Percentiles rank a stretch among this genome's conserved stretches.
Conservation (phyloP, 2,329 filamentous ascomycete genomes). For the Cadophora sp. region DNA sequence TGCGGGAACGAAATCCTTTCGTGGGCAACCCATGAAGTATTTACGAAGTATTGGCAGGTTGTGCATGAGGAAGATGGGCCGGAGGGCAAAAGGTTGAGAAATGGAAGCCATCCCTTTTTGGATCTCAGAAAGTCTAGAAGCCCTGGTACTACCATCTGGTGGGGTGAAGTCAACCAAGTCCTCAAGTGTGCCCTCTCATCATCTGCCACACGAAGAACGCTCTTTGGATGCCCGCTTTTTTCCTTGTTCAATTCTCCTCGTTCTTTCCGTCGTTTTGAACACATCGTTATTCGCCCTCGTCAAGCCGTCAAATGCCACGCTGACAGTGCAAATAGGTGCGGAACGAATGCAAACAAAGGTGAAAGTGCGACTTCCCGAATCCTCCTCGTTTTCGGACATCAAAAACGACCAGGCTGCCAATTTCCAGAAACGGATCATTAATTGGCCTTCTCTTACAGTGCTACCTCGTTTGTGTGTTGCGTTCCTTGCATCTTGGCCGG, state of each 20-base stretch:
- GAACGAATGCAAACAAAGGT: neutral
- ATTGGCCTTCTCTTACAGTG: neutral
- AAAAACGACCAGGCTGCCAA: slow-evolving; percentile 5
- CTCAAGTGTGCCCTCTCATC: slow-evolving; percentile 17
- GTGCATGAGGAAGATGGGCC: slow-evolving; percentile 13
- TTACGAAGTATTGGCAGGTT: slow-evolving; percentile 21
- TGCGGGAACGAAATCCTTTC: neutral
- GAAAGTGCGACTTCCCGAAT: slow-evolving; percentile 12
- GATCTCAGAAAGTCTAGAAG: slow-evolving; percentile 3
- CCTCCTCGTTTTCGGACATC: neutral
- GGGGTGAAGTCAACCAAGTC: slow-evolving; percentile 20
- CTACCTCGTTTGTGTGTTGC: neutral
- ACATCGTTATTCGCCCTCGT: neutral
- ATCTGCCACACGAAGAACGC: slow-evolving; percentile 13
- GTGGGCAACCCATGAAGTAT: slow-evolving; percentile 22
- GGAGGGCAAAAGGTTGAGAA: slow-evolving; percentile 6
- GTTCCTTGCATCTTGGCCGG: slow-evolving; percentile 8
- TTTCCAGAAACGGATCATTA: neutral
- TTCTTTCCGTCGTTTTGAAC: neutral
- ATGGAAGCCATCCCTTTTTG: neutral
- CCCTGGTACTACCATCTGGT: slow-evolving; percentile 9
- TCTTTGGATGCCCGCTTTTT: neutral
- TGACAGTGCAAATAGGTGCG: neutral
- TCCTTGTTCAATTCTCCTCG: neutral
- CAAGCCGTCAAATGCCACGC: slow-evolving; percentile 23